Evolutionary conservation across 2,329 filamentous ascomycete genomes (phyloP).

Genomic region (Thermomyces lanuginosus): DNA sequence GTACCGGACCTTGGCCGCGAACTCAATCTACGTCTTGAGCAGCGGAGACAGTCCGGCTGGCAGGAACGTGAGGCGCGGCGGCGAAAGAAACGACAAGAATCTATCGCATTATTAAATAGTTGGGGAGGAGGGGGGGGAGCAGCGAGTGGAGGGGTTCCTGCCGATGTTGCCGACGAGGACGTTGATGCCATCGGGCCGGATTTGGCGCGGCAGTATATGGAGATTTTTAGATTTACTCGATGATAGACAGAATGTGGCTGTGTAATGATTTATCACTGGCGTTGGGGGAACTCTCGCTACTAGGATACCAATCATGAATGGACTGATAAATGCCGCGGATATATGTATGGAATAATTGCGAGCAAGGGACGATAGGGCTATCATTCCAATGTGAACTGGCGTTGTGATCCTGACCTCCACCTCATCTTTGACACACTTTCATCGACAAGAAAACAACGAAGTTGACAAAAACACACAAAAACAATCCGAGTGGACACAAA

Average conservation of each 20-base stretch:
- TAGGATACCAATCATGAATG: no score
- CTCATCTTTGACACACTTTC: no score
- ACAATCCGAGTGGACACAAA: conserved; percentile 2
- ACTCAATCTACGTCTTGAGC: conserved; percentile 15
- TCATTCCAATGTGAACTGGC: no score
- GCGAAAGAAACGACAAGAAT: conserved; percentile 6
- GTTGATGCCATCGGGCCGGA: conserved; percentile 23
- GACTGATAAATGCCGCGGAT: no score
- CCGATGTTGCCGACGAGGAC: conserved; percentile 14
- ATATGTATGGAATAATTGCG: no score
- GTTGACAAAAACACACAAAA: conserved; percentile 1
- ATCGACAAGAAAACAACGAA: conserved; percentile 1
- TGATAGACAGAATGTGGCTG: no score
- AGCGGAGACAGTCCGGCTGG: conserved; percentile 7
- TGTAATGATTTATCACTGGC: no score
- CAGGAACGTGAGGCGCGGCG: conserved; percentile 7
- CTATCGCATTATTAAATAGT: conserved; percentile 2
- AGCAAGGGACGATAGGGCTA: no score
- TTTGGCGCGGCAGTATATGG: conserved; percentile 30
- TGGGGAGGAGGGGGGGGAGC: conserved; percentile 5
- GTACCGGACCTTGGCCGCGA: conserved; percentile 27
- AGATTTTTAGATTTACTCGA: conserved; percentile 28
- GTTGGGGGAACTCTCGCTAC: no score
- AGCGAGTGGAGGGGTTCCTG: no score
- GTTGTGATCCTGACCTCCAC: no score